phyloP scores from a whole-genome alignment of 768 basidiomycete species.

The Basidioascus undulatus region DNA sequence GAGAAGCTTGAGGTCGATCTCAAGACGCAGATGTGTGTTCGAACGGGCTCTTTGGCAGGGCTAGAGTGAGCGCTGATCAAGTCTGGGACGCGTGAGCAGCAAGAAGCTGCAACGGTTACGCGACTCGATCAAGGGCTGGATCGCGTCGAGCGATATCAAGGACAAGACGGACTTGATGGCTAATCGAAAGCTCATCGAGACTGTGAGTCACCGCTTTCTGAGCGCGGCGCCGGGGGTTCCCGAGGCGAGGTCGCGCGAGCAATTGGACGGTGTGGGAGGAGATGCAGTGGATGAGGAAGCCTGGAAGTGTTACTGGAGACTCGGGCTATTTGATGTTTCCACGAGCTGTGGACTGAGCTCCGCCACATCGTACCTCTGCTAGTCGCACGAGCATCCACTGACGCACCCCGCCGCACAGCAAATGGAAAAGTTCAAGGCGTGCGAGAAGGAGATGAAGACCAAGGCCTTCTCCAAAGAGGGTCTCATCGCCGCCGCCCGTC shows the following conservation, averaged over 20 bases:
- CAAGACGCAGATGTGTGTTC: slow-evolving; percentile 98
- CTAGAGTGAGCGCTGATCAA: too few relatives aligned
- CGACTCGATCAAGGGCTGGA: slow-evolving; percentile 88
- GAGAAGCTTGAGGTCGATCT: slow-evolving; percentile 90
- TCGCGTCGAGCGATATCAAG: slow-evolving; percentile 93
- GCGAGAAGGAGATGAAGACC: slow-evolving; percentile 99
- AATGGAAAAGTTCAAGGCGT: slow-evolving; percentile 99
- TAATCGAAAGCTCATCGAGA: slow-evolving; percentile 87
- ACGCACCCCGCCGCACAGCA: slow-evolving; percentile 40
- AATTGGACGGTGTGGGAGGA: not conserved
- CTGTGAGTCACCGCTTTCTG: slow-evolving; percentile 28
- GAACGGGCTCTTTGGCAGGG: too few relatives aligned
- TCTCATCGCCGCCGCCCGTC: slow-evolving; percentile 70
- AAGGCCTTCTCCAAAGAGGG: slow-evolving; percentile 99
- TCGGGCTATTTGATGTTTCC: too few relatives aligned
- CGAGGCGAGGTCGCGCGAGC: not conserved
- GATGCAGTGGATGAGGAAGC: not conserved
- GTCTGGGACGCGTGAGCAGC: too few relatives aligned
- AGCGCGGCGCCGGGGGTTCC: not conserved
- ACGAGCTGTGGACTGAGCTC: too few relatives aligned
- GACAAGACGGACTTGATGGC: slow-evolving; percentile 84
- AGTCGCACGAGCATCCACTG: too few relatives aligned
- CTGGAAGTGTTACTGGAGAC: too few relatives aligned
- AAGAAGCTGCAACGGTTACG: slow-evolving; percentile 71
- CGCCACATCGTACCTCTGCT: too few relatives aligned